Base-by-base conservation (phyloP, 2,329 filamentous ascomycete genomes). In the Exophiala spinifera region DNA sequence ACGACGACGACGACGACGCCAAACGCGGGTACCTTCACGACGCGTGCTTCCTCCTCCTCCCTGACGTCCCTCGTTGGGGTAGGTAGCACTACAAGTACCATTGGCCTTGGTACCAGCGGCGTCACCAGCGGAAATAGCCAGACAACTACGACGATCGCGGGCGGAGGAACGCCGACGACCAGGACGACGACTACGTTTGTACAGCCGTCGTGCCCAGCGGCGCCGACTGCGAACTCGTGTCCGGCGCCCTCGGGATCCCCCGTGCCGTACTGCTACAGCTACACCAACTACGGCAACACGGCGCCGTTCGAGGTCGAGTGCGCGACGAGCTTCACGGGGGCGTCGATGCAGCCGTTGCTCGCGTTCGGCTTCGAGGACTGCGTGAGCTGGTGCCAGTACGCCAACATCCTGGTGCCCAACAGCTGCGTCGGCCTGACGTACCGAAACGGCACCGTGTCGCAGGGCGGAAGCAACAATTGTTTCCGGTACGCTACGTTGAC, bases 271-370 rank as follows among this genome's bases (percentile, higher is more conserved):
- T 60, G 57, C 48, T 57, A 60, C 45, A 25, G 34, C 5, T 60
- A 60, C 44, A 51, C 44, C 15, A 51, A 42, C 44, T 47, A 45
- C 47, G 54, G 54, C 42, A 52, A 46, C 31, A 25, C 39, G 1
- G 53, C 37, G n/a, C 46, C 55, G 34, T 60, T 51, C 20, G 58
- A 60, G 20, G 43, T 60, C 46, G 58, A 60, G 53, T 60, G 58
- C 25, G 20, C 23, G 15, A 60, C 58, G 7, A 13, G 11, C 6
- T 60, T 60, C 33, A 53, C 43, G 4, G 55, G 52, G 1, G 36
- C 51, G 10, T 7, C 15, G 11, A 6, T 44, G 14, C 54, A 53
- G 23, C 42, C 51, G 3, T 20, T 58, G 15, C n/a, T 60, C 19
- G 46, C 49, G 6, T 57, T 55, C 46, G 25, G 34, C 8, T 39